Conservation (phyloP, 345 rosid species). For the Geranium brycei region DNA sequence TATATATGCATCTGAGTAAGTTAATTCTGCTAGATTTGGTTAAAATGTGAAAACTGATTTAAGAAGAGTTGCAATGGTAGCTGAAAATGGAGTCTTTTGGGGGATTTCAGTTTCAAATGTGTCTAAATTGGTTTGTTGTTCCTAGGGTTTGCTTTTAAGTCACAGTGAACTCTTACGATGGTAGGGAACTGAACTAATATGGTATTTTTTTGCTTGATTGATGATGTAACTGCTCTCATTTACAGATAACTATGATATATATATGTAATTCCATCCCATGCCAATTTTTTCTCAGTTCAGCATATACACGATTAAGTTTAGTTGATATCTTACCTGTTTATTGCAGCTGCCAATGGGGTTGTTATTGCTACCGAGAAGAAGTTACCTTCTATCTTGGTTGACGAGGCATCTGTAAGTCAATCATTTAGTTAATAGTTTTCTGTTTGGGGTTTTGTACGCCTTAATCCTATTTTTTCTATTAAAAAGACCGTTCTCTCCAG, state of each 20-base stretch:
- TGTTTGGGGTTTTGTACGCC: not conserved
- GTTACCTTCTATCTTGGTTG: slow-evolving; percentile 82
- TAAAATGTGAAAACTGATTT: not conserved
- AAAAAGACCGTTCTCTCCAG: too few species aligned
- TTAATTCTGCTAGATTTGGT: not conserved
- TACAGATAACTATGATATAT: not conserved
- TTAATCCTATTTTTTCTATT: too few species aligned
- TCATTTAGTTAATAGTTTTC: not conserved
- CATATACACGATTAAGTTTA: not conserved
- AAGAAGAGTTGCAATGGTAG: not conserved
- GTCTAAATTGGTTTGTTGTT: not conserved
- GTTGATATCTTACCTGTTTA: not conserved
- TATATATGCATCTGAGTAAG: not conserved
- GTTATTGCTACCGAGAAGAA: slow-evolving; percentile 91
- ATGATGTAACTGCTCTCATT: too few species aligned
- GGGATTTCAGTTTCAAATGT: not conserved
- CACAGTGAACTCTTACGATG: too few species aligned
- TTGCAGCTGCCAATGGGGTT: slow-evolving; percentile 87
- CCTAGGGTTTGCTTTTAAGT: not conserved
- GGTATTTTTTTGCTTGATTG: too few species aligned
- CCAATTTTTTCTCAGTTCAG: not conserved
- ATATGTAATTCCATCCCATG: not conserved
- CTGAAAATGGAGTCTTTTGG: not conserved
- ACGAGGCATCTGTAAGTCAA: slow-evolving; percentile 70
- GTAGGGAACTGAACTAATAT: too few species aligned